Evolutionary conservation across 164 flowering plant genomes (phyloP), one percentile per base, ranked within the genome.

Genomic region (Tinospora cordifolia): DNA sequence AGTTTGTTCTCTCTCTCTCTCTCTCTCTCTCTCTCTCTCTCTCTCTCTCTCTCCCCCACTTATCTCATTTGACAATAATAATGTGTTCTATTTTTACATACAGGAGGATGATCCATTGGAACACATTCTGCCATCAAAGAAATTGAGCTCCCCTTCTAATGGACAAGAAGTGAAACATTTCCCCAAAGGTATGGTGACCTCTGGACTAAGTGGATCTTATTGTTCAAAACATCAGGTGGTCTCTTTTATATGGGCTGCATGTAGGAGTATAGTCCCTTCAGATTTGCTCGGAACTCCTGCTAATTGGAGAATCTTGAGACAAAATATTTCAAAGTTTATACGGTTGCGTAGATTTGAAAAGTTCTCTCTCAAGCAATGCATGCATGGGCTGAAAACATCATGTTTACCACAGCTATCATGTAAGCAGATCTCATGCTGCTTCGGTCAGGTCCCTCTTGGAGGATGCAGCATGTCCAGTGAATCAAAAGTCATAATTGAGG

Each of bases 201-300:
- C 17, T 68, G 68, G 54, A 71, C 74, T 63, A 40, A 75, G 68
- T 67, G 77, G 73, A 69, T 63, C 72, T 25, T 79, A 81, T 67
- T 85, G 97, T 81, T 72, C 57, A 2, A 83, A 87, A 65, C 66
- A 76, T 78, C 87, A 89, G 73, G 98, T 94, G 39, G 89, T 81
- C 19, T 85, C 97, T 19, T 92, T 88, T 78, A 58, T 92, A 72
- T 95, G 98, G 98, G 96, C 98, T 69, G 87, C 82, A 75, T 90
- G 93, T 71, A 80, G 90, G 80, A 89, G 82, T 76, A 79, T 92
- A 71, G 73, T 94, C 79, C 98, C 99, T 78, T 62, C 68, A 25
- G 86, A 84, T 69, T 79, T 94, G 70, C 83, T 94, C 11, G 99
- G 99, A 40, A 68, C 79, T 69, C 72, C 82, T 46, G 76, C 79